Evolutionary conservation across 805 yeast species (phyloP).

Genomic region (Saturnispora gosingensis): DNA sequence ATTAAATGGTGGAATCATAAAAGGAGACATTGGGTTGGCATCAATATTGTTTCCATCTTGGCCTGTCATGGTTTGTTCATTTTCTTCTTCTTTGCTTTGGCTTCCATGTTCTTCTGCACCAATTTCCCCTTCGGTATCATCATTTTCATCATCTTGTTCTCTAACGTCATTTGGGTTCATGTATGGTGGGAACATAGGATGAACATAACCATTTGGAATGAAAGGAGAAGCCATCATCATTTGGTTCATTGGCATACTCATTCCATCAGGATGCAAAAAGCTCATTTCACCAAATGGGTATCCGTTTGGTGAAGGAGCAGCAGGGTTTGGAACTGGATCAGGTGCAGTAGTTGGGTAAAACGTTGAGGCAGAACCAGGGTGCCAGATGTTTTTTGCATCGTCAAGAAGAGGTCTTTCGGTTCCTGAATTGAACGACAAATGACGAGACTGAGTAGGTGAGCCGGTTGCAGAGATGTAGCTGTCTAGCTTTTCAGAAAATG

Average conservation of each 20-base stretch:
- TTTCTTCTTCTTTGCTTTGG: not conserved
- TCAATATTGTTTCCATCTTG: slow-evolving; percentile 1
- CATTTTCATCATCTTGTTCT: not conserved
- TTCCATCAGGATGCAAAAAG: slow-evolving; percentile 11
- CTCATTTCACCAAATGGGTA: slow-evolving; percentile 9
- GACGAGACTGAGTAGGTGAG: slow-evolving; percentile 24
- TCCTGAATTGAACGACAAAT: slow-evolving; percentile 24
- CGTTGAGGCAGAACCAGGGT: slow-evolving; percentile 54
- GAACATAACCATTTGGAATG: slow-evolving; percentile 27
- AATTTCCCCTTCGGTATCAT: not conserved
- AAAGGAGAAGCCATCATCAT: slow-evolving; percentile 27
- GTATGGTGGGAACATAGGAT: slow-evolving; percentile 28
- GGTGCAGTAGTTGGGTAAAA: slow-evolving; percentile 37
- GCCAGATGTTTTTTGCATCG: slow-evolving; percentile 41
- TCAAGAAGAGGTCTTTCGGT: slow-evolving; percentile 26
- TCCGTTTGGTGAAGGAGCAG: not conserved
- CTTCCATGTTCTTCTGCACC: not conserved
- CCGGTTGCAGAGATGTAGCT: slow-evolving; percentile 32
- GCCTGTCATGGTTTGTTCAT: not conserved
- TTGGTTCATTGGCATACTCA: slow-evolving; percentile 15
- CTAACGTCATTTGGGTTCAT: slow-evolving; percentile 13
- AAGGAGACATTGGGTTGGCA: slow-evolving; percentile 27
- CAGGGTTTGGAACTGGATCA: slow-evolving; percentile 6
- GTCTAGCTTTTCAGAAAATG: slow-evolving; percentile 56
- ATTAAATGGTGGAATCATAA: slow-evolving; percentile 41